A percentile compares a stretch with the other conserved stretches of the same genome.
Conservation (phyloP, 345 rosid species). For the Barbarea vulgaris region DNA sequence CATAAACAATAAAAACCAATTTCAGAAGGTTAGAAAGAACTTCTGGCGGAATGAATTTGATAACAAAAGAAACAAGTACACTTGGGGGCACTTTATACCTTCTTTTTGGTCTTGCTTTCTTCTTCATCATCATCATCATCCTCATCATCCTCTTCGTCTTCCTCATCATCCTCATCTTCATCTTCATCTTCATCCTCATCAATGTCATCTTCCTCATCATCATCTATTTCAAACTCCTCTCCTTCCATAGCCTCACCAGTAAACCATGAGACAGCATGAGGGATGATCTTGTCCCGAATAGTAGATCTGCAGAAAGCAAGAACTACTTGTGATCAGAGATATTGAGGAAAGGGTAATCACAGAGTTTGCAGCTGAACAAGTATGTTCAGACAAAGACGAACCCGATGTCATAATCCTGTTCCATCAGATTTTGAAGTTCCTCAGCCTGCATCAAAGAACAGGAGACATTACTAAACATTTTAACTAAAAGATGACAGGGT, state of each 20-base stretch:
- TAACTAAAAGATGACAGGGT: background rate
- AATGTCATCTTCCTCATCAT: slow-evolving; percentile 49
- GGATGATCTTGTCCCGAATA: slow-evolving; percentile 76
- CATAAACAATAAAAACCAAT: slow-evolving; percentile 2
- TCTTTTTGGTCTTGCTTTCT: slow-evolving; percentile 52
- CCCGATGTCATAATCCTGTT: slow-evolving; percentile 94
- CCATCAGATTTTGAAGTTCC: slow-evolving; percentile 88
- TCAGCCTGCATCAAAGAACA: slow-evolving; percentile 60
- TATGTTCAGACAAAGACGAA: slow-evolving; percentile 35
- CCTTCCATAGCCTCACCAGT: slow-evolving; percentile 83
- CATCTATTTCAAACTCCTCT: slow-evolving; percentile 56
- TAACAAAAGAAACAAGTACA: background rate
- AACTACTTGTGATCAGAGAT: background rate
- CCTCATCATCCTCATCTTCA: slow-evolving; percentile 39
- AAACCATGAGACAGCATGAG: slow-evolving; percentile 91
- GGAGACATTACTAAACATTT: slow-evolving; percentile 8
- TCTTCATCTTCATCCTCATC: slow-evolving; percentile 54
- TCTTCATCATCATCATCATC: slow-evolving; percentile 56
- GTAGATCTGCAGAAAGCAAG: slow-evolving; percentile 57
- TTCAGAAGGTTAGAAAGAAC: slow-evolving; percentile 23
- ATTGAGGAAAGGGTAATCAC: background rate
- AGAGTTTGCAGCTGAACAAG: slow-evolving; percentile 1
- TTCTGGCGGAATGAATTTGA: background rate
- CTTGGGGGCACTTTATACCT: slow-evolving; percentile 41
- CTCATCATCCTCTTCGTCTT: slow-evolving; percentile 52